A percentile compares a stretch with the other conserved stretches of the same genome.
phyloP scores from a whole-genome alignment of 306 rosid species.

The Dalbergia cochinchinensis region DNA sequence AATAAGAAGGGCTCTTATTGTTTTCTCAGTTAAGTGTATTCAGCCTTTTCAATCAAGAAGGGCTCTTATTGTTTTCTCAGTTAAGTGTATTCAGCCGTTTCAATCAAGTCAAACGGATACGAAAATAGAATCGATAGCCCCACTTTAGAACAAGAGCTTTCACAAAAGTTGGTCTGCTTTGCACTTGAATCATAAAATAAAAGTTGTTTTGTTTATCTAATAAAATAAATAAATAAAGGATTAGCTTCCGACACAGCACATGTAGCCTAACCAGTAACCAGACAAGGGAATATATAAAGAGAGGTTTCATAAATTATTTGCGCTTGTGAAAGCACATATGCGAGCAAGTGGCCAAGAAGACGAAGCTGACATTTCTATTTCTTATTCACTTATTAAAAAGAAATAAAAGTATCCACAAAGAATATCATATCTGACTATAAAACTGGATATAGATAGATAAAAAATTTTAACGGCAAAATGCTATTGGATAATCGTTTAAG shows the following conservation, averaged over 20 bases:
- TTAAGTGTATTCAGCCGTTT: not conserved
- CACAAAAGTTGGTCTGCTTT: constrained; percentile 1
- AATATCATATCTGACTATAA: not conserved
- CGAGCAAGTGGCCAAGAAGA: not conserved
- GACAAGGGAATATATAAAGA: constrained; percentile 4
- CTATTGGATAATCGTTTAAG: not conserved
- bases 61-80: not conserved
- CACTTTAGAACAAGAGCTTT: not conserved
- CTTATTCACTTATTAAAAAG: not conserved
- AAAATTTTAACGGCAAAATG: not conserved
- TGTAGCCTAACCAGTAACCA: not conserved
- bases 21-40: not conserved
- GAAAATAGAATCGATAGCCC: not conserved
- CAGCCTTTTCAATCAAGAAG: not conserved
- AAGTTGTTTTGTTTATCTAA: not conserved
- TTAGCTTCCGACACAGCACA: constrained; percentile 16
- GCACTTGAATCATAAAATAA: not conserved
- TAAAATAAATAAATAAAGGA: not conserved
- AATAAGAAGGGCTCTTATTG: not conserved
- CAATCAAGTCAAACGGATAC: not conserved
- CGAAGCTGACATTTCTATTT: no score
- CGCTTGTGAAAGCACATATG: not conserved
- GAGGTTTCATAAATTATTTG: not conserved
- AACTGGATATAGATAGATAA: not conserved
- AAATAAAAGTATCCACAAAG: not conserved